phyloP scores from a whole-genome alignment of 352 stramenopile genomes.

The Globisporangium cederbergense region DNA sequence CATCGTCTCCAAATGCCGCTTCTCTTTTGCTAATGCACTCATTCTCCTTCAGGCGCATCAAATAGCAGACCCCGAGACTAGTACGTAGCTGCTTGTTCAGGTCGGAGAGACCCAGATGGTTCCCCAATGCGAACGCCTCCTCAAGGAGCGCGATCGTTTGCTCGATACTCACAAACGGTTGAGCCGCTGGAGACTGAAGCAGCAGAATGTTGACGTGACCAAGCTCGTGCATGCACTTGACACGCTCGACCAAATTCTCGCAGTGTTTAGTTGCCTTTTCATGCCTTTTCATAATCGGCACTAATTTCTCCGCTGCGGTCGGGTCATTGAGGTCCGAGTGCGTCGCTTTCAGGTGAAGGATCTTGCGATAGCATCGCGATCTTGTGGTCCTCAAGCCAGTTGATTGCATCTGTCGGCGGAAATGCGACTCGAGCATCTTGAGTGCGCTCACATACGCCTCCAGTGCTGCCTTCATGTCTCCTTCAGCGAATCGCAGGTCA shows the following conservation, averaged over 20 bases:
- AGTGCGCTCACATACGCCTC: constrained; percentile 11
- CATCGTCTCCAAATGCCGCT: constrained; percentile 3
- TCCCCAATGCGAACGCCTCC: constrained; percentile 37
- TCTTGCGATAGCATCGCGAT: constrained; percentile 53
- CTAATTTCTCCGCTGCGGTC: constrained; percentile 30
- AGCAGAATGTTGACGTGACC: constrained; percentile 35
- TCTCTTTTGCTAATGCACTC: not conserved
- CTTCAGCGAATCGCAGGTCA: constrained; percentile 28
- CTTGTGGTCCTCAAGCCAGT: constrained; percentile 10
- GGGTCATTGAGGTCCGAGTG: constrained; percentile 20
- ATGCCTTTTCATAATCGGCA: constrained; percentile 41
- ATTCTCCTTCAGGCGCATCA: constrained; percentile 29
- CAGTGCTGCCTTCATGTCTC: constrained; percentile 21
- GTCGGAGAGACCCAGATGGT: constrained; percentile 40
- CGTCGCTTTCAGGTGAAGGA: constrained; percentile 30
- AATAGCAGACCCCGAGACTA: constrained; percentile 45
- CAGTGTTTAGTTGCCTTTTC: constrained; percentile 41
- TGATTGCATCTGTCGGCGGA: not conserved
- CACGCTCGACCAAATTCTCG: constrained; percentile 33
- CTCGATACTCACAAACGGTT: constrained; percentile 32
- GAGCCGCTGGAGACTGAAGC: constrained; percentile 32
- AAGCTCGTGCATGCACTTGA: constrained; percentile 49
- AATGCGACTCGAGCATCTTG: constrained; percentile 9
- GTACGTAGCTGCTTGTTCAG: constrained; percentile 42
- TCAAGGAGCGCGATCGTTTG: constrained; percentile 35